Evolutionary conservation across 2,329 filamentous ascomycete genomes (phyloP).

Genomic region (Aspergillus proliferans): DNA sequence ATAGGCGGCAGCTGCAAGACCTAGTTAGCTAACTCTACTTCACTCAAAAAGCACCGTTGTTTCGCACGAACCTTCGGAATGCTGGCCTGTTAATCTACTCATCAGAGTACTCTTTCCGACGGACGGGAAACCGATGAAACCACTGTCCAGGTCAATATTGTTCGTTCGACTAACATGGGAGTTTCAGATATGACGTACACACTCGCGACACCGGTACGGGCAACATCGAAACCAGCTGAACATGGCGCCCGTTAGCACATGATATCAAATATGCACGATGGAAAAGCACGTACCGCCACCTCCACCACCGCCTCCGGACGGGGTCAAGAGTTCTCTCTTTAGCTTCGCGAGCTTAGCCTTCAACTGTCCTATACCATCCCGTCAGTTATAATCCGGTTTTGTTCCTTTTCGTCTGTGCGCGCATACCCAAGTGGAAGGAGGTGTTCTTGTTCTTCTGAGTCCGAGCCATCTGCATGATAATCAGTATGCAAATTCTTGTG

Average conservation of each 20-base stretch:
- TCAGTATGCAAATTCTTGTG: constrained; percentile 8
- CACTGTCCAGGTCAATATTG: constrained; percentile 34
- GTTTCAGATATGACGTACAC: constrained; percentile 47
- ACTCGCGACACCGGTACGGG: constrained; percentile 92
- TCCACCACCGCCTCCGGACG: constrained; percentile 73
- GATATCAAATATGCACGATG: constrained; percentile 2
- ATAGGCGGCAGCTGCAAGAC: constrained; percentile 68
- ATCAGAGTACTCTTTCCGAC: constrained; percentile 98
- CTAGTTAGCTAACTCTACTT: not conserved
- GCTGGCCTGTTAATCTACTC: constrained; percentile 88
- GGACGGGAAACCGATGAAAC: constrained; percentile 96
- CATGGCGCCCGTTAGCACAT: constrained; percentile 13
- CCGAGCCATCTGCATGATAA: constrained; percentile 67
- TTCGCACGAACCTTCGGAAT: constrained; percentile 63
- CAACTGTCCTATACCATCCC: constrained; percentile 57
- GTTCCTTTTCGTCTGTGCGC: not conserved
- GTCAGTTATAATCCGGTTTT: constrained; percentile 8
- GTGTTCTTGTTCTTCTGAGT: constrained; percentile 98
- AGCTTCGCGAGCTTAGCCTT: constrained; percentile 98
- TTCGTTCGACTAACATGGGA: not conserved
- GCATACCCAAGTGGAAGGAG: constrained; percentile 74
- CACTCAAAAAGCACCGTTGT: not conserved
- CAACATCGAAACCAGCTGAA: constrained; percentile 85
- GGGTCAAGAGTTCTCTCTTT: constrained; percentile 90
- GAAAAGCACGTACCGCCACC: constrained; percentile 51